Conservation (phyloP, 2,329 filamentous ascomycete genomes). For the Sphaerulina populicola region DNA sequence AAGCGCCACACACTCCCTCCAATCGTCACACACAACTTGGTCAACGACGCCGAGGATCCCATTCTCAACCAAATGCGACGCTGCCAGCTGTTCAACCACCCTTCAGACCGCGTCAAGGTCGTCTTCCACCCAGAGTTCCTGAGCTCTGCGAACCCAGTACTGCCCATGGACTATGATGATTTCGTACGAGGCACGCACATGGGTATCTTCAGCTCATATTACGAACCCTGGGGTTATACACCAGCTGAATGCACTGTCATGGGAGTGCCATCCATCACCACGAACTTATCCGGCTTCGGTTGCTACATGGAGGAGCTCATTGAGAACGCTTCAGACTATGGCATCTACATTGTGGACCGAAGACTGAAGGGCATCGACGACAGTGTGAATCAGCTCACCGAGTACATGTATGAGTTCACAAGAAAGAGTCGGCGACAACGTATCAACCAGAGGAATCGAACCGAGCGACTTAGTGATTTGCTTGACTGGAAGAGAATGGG, state of each 20-base stretch:
- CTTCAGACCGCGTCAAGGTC: conserved; percentile 89
- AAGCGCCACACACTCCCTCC: conserved; percentile 84
- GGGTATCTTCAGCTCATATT: conserved; percentile 94
- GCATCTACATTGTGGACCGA: conserved; percentile 97
- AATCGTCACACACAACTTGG: conserved; percentile 98
- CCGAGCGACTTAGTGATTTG: conserved; percentile 86
- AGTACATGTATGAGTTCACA: conserved; percentile 89
- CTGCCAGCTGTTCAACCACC: conserved; percentile 95
- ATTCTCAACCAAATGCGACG: conserved; percentile 92
- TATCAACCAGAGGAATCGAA: conserved; percentile 97
- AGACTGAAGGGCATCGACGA: conserved; percentile 93
- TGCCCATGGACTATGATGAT: conserved; percentile 95
- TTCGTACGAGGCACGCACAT: conserved; percentile 95
- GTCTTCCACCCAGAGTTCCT: conserved; percentile 98
- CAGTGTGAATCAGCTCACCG: conserved; percentile 87
- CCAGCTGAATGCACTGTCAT: conserved; percentile 97
- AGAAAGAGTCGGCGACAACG: conserved; percentile 89
- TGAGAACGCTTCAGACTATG: conserved; percentile 94
- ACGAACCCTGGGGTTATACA: conserved; percentile 98
- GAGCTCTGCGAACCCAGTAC: conserved; percentile 87
- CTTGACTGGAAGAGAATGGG: conserved; percentile 99
- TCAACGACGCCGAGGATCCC: conserved; percentile 85
- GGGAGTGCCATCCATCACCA: conserved; percentile 97
- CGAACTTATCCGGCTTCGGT: conserved; percentile 93
- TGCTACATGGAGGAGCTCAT: conserved; percentile 99